Evolutionary conservation across 1,284 basidiomycete species (phyloP).

Genomic region (Boletus sp.): DNA sequence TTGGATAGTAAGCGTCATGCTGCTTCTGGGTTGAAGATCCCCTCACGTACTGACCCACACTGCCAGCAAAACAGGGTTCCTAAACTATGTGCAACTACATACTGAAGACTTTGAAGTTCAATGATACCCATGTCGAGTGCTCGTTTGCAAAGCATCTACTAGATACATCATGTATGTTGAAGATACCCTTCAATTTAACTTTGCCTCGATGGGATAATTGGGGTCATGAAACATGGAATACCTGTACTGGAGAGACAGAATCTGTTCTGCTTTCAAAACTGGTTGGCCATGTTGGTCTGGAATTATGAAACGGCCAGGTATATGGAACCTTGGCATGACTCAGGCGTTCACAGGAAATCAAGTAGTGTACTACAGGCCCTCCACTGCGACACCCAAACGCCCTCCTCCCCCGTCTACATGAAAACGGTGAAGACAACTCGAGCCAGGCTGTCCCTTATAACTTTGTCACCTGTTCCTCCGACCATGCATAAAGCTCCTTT

Average conservation of each 20-base stretch:
- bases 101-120: constrained; percentile 27
- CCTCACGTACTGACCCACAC: neutral
- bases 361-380: too few relatives aligned
- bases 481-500: constrained; percentile 40
- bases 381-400: too few relatives aligned
- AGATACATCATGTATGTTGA: neutral
- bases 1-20: constrained; percentile 34
- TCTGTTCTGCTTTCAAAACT: too few relatives aligned
- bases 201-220: neutral
- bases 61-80: constrained; percentile 29
- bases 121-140: constrained; percentile 1
- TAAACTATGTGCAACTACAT: constrained; percentile 31
- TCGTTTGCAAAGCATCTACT: neutral
- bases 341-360: too few relatives aligned
- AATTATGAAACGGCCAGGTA: too few relatives aligned
- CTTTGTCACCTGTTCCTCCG: constrained; percentile 37
- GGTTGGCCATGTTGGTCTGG: too few relatives aligned
- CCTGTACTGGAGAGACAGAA: neutral
- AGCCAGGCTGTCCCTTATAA: neutral
- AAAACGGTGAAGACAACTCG: too few relatives aligned
- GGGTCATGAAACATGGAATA: neutral
- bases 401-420: too few relatives aligned
- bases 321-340: neutral
- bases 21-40: neutral
- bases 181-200: neutral